Percentiles rank a stretch among this genome's conserved stretches.
Conservation (phyloP, 345 rosid genomes). For the Bruguiera parviflora region DNA sequence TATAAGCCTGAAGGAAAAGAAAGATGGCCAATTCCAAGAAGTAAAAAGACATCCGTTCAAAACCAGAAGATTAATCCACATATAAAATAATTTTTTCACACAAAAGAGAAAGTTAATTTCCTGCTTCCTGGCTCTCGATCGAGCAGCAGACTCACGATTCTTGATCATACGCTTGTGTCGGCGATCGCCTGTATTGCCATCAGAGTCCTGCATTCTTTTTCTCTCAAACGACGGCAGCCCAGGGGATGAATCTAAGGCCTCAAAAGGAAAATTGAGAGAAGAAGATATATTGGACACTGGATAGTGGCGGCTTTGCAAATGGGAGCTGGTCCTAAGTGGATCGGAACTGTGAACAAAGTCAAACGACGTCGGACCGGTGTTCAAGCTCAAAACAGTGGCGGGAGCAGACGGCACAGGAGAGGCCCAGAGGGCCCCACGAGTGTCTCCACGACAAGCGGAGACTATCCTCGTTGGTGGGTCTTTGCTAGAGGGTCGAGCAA, state of each 20-base stretch:
- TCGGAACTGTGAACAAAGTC: constrained; percentile 46
- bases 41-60: not conserved
- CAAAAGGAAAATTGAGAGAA: constrained; percentile 29
- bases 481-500: constrained; percentile 36
- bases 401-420: constrained; percentile 42
- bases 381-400: constrained; percentile 56
- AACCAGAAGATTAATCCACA: not conserved
- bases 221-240: constrained; percentile 34
- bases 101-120: constrained; percentile 28
- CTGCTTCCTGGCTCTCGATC: constrained; percentile 85
- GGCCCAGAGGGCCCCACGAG: not conserved
- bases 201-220: constrained; percentile 47
- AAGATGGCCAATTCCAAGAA: constrained; percentile 10
- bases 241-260: constrained; percentile 34
- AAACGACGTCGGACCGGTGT: constrained; percentile 41
- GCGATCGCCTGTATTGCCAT: constrained; percentile 39
- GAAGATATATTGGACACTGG: constrained; percentile 26
- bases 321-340: constrained; percentile 29
- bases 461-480: constrained; percentile 31
- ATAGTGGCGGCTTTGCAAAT: constrained; percentile 22
- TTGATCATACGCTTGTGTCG: constrained; percentile 68
- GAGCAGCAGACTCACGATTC: constrained; percentile 85
- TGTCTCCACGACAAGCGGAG: constrained; percentile 8
- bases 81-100: not conserved
- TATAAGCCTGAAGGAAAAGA: constrained; percentile 56